Evolutionary conservation across 305 asterid genomes (phyloP).

Genomic region (Fraxinus velutina): DNA sequence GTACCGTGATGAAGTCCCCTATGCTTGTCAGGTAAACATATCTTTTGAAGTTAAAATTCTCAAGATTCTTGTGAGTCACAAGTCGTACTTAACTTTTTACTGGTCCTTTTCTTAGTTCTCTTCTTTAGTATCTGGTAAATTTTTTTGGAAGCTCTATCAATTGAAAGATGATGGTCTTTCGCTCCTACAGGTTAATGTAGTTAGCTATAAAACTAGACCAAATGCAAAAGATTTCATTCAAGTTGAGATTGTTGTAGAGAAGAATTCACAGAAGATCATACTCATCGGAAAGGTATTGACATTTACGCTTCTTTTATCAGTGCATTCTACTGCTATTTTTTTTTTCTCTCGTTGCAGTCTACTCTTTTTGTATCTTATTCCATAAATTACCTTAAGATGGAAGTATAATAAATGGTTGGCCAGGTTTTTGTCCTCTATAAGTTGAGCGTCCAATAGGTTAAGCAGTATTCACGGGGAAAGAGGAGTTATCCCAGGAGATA

Average conservation of each 20-base stretch:
- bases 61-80: conserved; percentile 9
- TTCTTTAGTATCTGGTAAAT: background rate
- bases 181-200: conserved; percentile 69
- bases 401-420: conserved; percentile 1
- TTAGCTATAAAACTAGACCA: conserved; percentile 77
- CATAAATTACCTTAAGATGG: background rate
- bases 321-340: background rate
- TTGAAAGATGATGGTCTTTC: conserved; percentile 10
- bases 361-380: background rate
- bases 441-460: background rate
- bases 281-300: conserved; percentile 80
- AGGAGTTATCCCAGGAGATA: background rate
- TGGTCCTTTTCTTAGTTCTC: conserved; percentile 1
- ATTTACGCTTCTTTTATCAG: background rate
- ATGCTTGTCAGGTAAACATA: conserved; percentile 80
- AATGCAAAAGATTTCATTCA: conserved; percentile 92
- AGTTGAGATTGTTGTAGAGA: conserved; percentile 92
- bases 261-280: conserved; percentile 81
- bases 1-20: conserved; percentile 87
- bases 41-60: conserved; percentile 7
- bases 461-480: background rate
- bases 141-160: conserved; percentile 9
- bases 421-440: background rate
- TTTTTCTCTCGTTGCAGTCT: background rate
- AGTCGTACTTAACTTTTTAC: background rate